A percentile compares a stretch with the other conserved stretches of the same genome.
phyloP scores from a whole-genome alignment of 2,329 filamentous ascomycete genomes.

The Drechslerella stenobrocha region DNA sequence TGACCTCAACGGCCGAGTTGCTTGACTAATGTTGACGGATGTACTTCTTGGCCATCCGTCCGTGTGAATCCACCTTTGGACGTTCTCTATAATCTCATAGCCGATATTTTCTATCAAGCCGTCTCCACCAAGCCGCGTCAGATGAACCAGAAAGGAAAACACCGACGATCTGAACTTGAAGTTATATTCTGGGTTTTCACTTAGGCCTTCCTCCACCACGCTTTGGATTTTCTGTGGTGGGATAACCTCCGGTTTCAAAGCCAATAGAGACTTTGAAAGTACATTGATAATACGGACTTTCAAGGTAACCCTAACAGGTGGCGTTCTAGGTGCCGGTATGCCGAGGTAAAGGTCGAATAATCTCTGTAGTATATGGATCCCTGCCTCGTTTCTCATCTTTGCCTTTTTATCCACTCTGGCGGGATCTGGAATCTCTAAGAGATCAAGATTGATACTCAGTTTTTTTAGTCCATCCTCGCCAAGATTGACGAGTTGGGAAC shows the following conservation, averaged over 20 bases:
- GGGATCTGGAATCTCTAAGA: slow-evolving; percentile 26
- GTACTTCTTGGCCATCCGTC: slow-evolving; percentile 47
- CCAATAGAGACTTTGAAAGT: slow-evolving; percentile 69
- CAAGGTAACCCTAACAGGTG: slow-evolving; percentile 67
- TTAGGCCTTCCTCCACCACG: slow-evolving; percentile 33
- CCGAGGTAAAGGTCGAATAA: slow-evolving; percentile 75
- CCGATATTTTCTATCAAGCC: slow-evolving; percentile 23
- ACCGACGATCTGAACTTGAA: slow-evolving; percentile 44
- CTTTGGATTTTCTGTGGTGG: slow-evolving; percentile 18
- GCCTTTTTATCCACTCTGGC: slow-evolving; percentile 18
- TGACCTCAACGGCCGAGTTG: slow-evolving; percentile 31
- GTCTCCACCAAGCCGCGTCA: slow-evolving; percentile 29
- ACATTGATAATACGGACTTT: slow-evolving; percentile 75
- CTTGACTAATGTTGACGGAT: slow-evolving; percentile 21
- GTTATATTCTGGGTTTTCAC: slow-evolving; percentile 43
- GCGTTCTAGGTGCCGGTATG: slow-evolving; percentile 58
- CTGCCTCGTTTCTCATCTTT: slow-evolving; percentile 12
- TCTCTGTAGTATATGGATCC: slow-evolving; percentile 62
- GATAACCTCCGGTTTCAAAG: slow-evolving; percentile 31
- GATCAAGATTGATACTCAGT: slow-evolving; percentile 31
- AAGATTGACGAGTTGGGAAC: slow-evolving; percentile 78
- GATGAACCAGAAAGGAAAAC: slow-evolving; percentile 33
- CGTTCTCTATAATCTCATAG: slow-evolving; percentile 37
- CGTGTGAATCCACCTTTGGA: slow-evolving; percentile 38
- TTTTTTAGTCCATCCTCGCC: slow-evolving; percentile 83